A percentile compares a stretch with the other conserved stretches of the same genome.
Evolutionary conservation across 1,139 yeast genomes (phyloP).

Genomic region (Entelexis sorbosivorans): DNA sequence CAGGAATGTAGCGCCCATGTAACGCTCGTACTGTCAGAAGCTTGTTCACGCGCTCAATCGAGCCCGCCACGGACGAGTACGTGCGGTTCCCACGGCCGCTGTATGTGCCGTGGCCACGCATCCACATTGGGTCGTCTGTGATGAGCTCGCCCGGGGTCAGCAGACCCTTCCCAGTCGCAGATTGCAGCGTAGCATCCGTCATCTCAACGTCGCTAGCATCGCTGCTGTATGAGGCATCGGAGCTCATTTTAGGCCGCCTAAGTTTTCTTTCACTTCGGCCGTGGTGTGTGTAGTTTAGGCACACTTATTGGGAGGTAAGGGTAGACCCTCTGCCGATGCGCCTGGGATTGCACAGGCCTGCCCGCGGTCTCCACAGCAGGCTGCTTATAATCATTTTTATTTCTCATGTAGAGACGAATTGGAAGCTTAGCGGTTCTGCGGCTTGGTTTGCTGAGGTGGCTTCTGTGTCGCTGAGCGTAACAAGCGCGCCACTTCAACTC

Average conservation of each 20-base stretch:
- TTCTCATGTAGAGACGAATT: too few relatives aligned
- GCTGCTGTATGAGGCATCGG: conserved; percentile 3
- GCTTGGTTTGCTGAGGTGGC: too few relatives aligned
- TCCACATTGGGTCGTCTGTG: conserved; percentile 93
- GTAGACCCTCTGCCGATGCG: not conserved
- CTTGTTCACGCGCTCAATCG: conserved; percentile 73
- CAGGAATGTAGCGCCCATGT: conserved; percentile 80
- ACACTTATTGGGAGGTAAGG: not conserved
- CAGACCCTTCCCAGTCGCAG: conserved; percentile 25
- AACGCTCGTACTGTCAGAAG: conserved; percentile 77
- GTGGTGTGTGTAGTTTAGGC: not conserved
- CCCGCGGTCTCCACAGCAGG: too few relatives aligned
- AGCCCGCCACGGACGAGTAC: conserved; percentile 87
- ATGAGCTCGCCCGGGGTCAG: conserved; percentile 97
- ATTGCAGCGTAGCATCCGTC: not conserved
- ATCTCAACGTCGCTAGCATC: conserved; percentile 13
- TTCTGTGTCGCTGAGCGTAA: too few relatives aligned
- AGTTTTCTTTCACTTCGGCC: not conserved
- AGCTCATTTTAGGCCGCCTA: not conserved
- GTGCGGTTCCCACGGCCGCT: conserved; percentile 55
- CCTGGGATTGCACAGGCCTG: too few relatives aligned
- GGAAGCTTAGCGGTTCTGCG: too few relatives aligned
- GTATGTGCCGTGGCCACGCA: conserved; percentile 98
- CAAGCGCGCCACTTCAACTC: too few relatives aligned
- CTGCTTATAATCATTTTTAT: too few relatives aligned